Base-by-base conservation (phyloP, 768 basidiomycete genomes). In the Panaeolus cyanescens region DNA sequence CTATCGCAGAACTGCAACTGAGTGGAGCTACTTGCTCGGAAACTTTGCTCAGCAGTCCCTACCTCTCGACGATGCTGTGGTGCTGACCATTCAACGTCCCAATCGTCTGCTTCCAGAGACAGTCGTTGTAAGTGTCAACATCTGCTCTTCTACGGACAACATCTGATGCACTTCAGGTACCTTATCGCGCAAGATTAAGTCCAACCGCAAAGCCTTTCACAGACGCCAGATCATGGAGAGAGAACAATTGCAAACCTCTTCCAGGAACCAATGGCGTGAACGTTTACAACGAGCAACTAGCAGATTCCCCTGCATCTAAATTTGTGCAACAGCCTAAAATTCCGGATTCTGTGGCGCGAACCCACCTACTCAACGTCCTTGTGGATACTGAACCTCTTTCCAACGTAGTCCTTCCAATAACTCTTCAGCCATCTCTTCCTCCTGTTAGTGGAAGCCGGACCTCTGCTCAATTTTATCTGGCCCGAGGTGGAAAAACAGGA, bases 21-120 rank as follows among this genome's bases (percentile, higher is more conserved):
- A 77, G 19, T 81, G 81, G 79, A 70, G 69, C 19, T 82, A 82
- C 55, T 64, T 74, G 59, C 72, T 84, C 75, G 82, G 81, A 28
- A 82, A 85, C 59, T 88, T 87, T 65, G 86, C 85, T 1, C 80
- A 82, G 62, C 78, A 81, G 59, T 74, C 79, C 4, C 82, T 84
- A 20, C 86, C 87, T 12, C 68, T 85, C n/a, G 71, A 65, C 33
- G 85, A 87, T 65, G 72, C 70, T 0, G 85, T 80, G 17, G 72
- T 72, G 0, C 68, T 87, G 55, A 82, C 77, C 1, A 75, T 87
- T 28, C 74, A 79, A 57, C 78, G 79, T 7, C 64, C 75, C 28
- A 75, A 77, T 19, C 63, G 75, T 39, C 78, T 64, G 30, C 37
- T 61, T 2, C 73, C 75, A 25, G 84, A 85, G 32, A 80, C 75